Evolutionary conservation across 352 stramenopile species (phyloP).

Genomic region (Phytophthora constricta): DNA sequence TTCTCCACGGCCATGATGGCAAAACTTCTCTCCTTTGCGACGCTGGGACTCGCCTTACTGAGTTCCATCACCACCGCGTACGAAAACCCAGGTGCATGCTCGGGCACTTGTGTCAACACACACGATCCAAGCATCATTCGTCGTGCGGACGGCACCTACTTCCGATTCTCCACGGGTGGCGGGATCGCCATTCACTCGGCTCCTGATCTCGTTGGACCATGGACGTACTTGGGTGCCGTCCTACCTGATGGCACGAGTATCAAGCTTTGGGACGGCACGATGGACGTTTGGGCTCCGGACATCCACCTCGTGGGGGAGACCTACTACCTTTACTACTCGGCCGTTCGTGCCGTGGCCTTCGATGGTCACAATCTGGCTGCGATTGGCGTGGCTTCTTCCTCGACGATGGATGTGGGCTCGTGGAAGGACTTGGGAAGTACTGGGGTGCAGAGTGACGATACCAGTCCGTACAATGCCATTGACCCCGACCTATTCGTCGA

Average conservation of each 20-base stretch:
- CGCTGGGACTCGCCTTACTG: slow-evolving; percentile 7
- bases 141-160: slow-evolving; percentile 35
- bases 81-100: slow-evolving; percentile 18
- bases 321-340: slow-evolving; percentile 41
- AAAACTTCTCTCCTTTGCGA: neutral
- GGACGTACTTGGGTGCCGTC: slow-evolving; percentile 31
- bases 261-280: slow-evolving; percentile 33
- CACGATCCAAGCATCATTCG: slow-evolving; percentile 39
- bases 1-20: neutral
- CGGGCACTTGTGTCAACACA: slow-evolving; percentile 28
- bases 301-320: slow-evolving; percentile 32
- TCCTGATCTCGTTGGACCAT: slow-evolving; percentile 21
- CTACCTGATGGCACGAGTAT: slow-evolving; percentile 33
- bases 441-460: slow-evolving; percentile 26
- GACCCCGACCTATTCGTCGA: slow-evolving; percentile 30
- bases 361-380: slow-evolving; percentile 30
- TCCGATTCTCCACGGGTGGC: slow-evolving; percentile 34
- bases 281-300: slow-evolving; percentile 30
- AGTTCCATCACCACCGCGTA: slow-evolving; percentile 8
- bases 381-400: slow-evolving; percentile 21
- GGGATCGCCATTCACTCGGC: slow-evolving; percentile 30
- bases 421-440: slow-evolving; percentile 32
- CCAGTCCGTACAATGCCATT: slow-evolving; percentile 32
- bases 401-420: slow-evolving; percentile 27
- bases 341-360: slow-evolving; percentile 19